Conservation (phyloP, 352 stramenopile genomes). For the Thraustochytrium sp. region DNA sequence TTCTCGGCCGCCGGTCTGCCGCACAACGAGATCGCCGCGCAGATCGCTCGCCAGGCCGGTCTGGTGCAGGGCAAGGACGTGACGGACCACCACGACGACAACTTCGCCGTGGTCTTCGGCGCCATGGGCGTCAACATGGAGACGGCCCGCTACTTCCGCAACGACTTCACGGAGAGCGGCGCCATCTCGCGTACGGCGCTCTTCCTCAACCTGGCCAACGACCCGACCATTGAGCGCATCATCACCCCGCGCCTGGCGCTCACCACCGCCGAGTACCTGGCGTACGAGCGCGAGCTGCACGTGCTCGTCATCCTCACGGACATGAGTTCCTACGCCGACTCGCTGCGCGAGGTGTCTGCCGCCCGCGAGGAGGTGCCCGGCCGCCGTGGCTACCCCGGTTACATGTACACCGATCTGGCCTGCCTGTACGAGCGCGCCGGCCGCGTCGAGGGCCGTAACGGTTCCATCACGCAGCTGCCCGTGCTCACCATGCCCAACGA, state of each 20-base stretch:
- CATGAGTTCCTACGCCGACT: conserved; percentile 92
- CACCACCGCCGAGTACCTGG: conserved; percentile 97
- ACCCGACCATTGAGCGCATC: conserved; percentile 99
- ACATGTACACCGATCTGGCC: conserved; percentile 99
- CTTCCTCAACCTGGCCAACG: conserved; percentile 98
- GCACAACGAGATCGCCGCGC: conserved; percentile 97
- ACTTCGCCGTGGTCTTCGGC: conserved; percentile 99
- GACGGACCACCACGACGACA: conserved; percentile 95
- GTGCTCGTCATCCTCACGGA: conserved; percentile 98
- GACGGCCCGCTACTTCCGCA: conserved; percentile 81
- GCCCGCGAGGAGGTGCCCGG: conserved; percentile 91
- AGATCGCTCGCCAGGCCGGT: conserved; percentile 97
- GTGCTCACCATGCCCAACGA: conserved; percentile 99
- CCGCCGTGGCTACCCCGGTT: conserved; percentile 96
- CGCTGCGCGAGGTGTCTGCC: conserved; percentile 68
- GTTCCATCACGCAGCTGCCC: conserved; percentile 97
- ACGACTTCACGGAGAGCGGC: conserved; percentile 70
- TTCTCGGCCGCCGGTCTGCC: conserved; percentile 96
- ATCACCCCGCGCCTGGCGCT: conserved; percentile 96
- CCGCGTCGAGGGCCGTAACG: conserved; percentile 93
- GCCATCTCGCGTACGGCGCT: conserved; percentile 97
- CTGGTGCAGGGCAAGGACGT: conserved; percentile 97
- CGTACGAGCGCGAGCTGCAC: conserved; percentile 97
- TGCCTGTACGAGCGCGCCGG: conserved; percentile 97
- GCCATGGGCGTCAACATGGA: conserved; percentile 99